Conservation (phyloP, 2,329 filamentous ascomycete genomes). For the Fusarium oligoseptatum region DNA sequence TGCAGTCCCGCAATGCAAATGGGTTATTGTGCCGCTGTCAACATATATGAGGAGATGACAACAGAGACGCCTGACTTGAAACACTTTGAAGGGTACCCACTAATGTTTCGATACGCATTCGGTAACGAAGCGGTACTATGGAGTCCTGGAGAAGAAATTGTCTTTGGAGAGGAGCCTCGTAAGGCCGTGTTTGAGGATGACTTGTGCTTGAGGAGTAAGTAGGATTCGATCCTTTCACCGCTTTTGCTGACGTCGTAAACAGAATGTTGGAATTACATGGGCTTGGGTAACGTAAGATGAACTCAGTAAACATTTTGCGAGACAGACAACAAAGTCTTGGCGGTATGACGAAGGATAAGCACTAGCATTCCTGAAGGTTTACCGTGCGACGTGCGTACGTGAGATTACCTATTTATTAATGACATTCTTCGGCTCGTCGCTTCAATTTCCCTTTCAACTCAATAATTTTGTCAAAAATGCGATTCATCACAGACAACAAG, state of each 20-base stretch:
- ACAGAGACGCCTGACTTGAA: background rate
- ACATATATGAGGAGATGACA: background rate
- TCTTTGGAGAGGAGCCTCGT: background rate
- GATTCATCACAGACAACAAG: slow-evolving; percentile 33
- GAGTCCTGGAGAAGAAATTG: background rate
- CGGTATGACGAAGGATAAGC: background rate
- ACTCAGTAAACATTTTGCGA: background rate
- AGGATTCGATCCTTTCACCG: background rate
- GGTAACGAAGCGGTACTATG: background rate
- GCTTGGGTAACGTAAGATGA: background rate
- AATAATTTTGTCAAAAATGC: slow-evolving; percentile 14
- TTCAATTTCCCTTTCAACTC: background rate
- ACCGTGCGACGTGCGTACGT: background rate
- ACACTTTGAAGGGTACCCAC: background rate
- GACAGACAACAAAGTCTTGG: background rate
- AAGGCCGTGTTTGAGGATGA: background rate
- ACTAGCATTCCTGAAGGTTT: background rate
- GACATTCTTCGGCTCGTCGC: background rate
- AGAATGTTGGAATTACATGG: background rate
- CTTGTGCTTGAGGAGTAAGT: background rate
- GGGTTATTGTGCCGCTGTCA: background rate
- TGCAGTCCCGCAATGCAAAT: background rate
- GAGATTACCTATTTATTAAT: background rate
- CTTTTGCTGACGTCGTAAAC: background rate
- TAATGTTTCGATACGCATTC: background rate